Conservation (phyloP, 2,329 filamentous ascomycete genomes). For the Pseudogymnoascus sp. region DNA sequence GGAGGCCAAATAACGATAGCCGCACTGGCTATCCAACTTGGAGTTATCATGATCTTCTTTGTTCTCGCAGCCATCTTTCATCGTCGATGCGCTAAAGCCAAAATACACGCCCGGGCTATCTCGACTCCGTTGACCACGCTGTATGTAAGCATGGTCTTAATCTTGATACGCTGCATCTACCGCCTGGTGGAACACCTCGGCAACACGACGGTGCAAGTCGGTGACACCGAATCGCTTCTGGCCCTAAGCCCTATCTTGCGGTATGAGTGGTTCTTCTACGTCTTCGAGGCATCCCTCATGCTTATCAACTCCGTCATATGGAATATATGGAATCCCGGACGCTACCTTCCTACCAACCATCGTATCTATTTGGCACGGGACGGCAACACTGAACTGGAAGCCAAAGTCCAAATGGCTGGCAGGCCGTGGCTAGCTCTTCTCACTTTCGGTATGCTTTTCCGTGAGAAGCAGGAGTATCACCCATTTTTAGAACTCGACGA, state of each 20-base stretch:
- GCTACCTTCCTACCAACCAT: conserved; percentile 37
- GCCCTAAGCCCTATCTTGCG: conserved; percentile 36
- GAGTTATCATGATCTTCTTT: conserved; percentile 41
- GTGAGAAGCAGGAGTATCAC: conserved; percentile 8
- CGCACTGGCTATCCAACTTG: conserved; percentile 43
- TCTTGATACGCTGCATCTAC: conserved; percentile 45
- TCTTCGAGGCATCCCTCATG: conserved; percentile 47
- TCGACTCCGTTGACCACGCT: conserved; percentile 35
- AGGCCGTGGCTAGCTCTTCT: conserved; percentile 20
- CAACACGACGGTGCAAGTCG: conserved; percentile 33
- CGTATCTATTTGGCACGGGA: conserved; percentile 41
- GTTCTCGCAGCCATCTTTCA: conserved; percentile 41
- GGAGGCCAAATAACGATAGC: conserved; percentile 40
- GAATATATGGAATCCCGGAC: conserved; percentile 41
- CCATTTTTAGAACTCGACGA: not conserved
- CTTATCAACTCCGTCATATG: conserved; percentile 39
- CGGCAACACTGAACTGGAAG: conserved; percentile 37
- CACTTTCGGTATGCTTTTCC: conserved; percentile 13
- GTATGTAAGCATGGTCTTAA: conserved; percentile 39
- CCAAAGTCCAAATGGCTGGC: conserved; percentile 39
- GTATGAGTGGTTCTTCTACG: conserved; percentile 49
- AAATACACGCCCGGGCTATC: conserved; percentile 21
- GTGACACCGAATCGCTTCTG: conserved; percentile 29
- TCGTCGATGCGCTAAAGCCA: conserved; percentile 26
- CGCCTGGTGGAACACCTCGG: conserved; percentile 48